These are phyloP conservation scores for Amesomyces nigricolor DNA, from an alignment of 2,329 filamentous ascomycete genomes.

Conservation along the genomic window DNA sequence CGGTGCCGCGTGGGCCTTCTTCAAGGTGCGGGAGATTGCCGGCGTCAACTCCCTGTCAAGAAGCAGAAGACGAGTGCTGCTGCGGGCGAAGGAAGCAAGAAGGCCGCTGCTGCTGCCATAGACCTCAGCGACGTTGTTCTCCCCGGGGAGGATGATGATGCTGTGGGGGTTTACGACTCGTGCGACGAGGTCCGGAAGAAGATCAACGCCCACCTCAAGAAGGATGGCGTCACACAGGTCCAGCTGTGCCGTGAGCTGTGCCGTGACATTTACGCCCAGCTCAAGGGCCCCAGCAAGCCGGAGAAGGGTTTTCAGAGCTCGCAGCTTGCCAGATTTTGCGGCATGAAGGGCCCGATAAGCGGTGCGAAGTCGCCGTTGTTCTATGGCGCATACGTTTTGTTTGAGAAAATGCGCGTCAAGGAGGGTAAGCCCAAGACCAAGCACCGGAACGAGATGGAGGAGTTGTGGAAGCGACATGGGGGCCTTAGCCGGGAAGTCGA, in stretches of 20 bases:
- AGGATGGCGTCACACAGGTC: conserved; percentile 43
- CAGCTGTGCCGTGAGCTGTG: conserved; percentile 44
- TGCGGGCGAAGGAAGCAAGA: not conserved
- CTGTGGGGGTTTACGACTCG: conserved; percentile 47
- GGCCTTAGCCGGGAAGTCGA: conserved; percentile 13
- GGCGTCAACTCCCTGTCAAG: conserved; percentile 16
- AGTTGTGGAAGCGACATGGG: conserved; percentile 11
- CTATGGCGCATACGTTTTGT: conserved; percentile 53
- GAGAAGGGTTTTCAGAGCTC: conserved; percentile 30
- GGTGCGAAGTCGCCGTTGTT: conserved; percentile 44
- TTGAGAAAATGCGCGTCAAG: conserved; percentile 52
- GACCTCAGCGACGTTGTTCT: conserved; percentile 35
- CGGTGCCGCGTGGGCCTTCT: conserved; percentile 18
- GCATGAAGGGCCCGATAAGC: conserved; percentile 40
- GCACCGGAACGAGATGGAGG: conserved; percentile 24
- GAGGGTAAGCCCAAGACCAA: conserved; percentile 46
- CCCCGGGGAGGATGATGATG: conserved; percentile 37
- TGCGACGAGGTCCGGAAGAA: conserved; percentile 54
- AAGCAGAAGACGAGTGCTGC: conserved; percentile 14
- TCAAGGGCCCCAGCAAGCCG: conserved; percentile 30
- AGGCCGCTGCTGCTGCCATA: conserved; percentile 7
- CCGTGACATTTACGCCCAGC: conserved; percentile 37
- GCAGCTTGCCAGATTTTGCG: conserved; percentile 44
- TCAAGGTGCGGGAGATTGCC: conserved; percentile 22
- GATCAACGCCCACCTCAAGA: conserved; percentile 47